phyloP scores from a whole-genome alignment of 2,329 filamentous ascomycete genomes.

The Botrytis porri region DNA sequence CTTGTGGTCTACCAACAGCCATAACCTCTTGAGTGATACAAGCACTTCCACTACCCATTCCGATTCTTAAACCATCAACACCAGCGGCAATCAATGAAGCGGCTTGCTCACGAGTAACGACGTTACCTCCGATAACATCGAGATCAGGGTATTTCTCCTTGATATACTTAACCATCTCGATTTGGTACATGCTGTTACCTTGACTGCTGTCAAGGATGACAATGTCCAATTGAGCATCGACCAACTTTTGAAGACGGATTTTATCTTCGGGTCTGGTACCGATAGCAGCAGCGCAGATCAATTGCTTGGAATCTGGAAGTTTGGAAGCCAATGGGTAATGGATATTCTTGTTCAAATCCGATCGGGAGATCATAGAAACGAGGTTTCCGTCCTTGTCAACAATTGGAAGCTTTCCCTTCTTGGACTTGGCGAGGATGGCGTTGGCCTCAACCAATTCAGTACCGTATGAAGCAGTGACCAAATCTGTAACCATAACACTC shows the following conservation, averaged over 20 bases:
- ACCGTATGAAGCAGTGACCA: slow-evolving; percentile 81
- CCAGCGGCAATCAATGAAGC: slow-evolving; percentile 88
- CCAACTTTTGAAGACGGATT: slow-evolving; percentile 76
- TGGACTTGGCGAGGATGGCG: slow-evolving; percentile 86
- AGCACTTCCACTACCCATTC: slow-evolving; percentile 96
- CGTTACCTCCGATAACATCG: slow-evolving; percentile 97
- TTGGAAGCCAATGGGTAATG: slow-evolving; percentile 97
- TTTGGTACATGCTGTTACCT: slow-evolving; percentile 97
- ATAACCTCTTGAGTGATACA: slow-evolving; percentile 99
- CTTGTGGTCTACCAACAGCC: slow-evolving; percentile 96
- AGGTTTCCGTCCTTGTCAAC: slow-evolving; percentile 81
- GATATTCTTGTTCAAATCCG: slow-evolving; percentile 97
- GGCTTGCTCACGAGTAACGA: slow-evolving; percentile 95
- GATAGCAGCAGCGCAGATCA: slow-evolving; percentile 91
- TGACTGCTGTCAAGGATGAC: slow-evolving; percentile 95
- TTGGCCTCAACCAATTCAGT: slow-evolving; percentile 88
- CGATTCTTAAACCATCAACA: slow-evolving; percentile 93
- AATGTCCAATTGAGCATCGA: slow-evolving; percentile 92
- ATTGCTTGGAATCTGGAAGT: slow-evolving; percentile 93
- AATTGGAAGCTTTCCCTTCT: slow-evolving; percentile 97
- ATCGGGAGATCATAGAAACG: slow-evolving; percentile 87
- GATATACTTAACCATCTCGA: slow-evolving; percentile 96
- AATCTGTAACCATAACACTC: slow-evolving; percentile 91
- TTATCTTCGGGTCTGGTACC: slow-evolving; percentile 95
- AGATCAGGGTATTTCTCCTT: slow-evolving; percentile 82